Percentiles rank a stretch among this genome's conserved stretches.
These are phyloP conservation scores for Kwoniella sp. DNA, from an alignment of 768 basidiomycete genomes.

Conservation along the genomic window DNA sequence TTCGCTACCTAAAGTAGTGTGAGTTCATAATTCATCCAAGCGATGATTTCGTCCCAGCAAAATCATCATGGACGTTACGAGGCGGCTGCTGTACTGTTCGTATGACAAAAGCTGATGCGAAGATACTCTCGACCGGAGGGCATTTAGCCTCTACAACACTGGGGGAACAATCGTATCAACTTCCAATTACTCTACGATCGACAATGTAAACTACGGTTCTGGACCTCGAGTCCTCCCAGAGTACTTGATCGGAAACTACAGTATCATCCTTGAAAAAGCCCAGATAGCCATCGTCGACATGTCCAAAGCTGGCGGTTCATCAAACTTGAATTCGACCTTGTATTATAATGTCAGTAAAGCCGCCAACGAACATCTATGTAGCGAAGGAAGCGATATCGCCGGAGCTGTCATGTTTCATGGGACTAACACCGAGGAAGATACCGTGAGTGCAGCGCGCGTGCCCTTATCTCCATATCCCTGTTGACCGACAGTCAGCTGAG, in stretches of 20 bases:
- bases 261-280: slow-evolving; percentile 19
- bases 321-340: slow-evolving; percentile 21
- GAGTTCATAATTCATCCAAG: not conserved
- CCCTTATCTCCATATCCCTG: too few relatives aligned
- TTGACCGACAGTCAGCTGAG: too few relatives aligned
- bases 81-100: too few relatives aligned
- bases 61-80: too few relatives aligned
- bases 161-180: slow-evolving; percentile 26
- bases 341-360: slow-evolving; percentile 28
- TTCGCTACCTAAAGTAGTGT: slow-evolving; percentile 18
- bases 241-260: slow-evolving; percentile 15
- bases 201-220: slow-evolving; percentile 28
- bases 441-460: slow-evolving; percentile 23
- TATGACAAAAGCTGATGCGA: too few relatives aligned
- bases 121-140: not conserved
- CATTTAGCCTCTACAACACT: slow-evolving; percentile 30
- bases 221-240: slow-evolving; percentile 4
- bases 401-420: slow-evolving; percentile 43
- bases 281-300: slow-evolving; percentile 26
- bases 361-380: slow-evolving; percentile 43
- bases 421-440: slow-evolving; percentile 53
- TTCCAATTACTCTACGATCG: slow-evolving; percentile 17
- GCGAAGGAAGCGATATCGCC: slow-evolving; percentile 35
- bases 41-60: too few relatives aligned
- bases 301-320: slow-evolving; percentile 8